phyloP scores from a whole-genome alignment of 257 asterid species.

The Petunia axillaris region DNA sequence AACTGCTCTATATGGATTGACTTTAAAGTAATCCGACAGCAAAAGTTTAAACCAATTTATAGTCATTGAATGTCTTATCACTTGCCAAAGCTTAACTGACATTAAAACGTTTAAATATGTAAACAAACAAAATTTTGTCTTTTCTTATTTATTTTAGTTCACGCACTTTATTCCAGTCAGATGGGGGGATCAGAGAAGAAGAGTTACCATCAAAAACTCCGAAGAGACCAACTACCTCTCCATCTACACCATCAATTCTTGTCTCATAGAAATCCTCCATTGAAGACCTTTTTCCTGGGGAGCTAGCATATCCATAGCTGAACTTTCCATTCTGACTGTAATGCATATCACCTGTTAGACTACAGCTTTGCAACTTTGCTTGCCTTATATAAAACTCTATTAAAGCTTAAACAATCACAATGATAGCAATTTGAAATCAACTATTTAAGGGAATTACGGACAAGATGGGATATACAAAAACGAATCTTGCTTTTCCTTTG shows the following conservation, averaged over 20 bases:
- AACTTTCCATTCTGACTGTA: constrained; percentile 92
- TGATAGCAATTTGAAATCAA: constrained; percentile 23
- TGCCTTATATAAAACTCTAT: not conserved
- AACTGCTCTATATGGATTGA: not conserved
- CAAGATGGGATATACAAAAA: not conserved
- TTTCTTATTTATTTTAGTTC: constrained; percentile 1
- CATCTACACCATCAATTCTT: constrained; percentile 96
- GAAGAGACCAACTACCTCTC: constrained; percentile 93
- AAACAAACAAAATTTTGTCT: not conserved
- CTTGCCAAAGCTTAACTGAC: not conserved
- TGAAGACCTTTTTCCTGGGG: constrained; percentile 94
- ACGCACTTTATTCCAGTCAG: constrained; percentile 5
- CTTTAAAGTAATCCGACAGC: not conserved
- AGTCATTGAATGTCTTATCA: not conserved
- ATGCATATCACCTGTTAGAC: constrained; percentile 28
- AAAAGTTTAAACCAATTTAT: not conserved
- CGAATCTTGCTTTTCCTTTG: too few relatives aligned
- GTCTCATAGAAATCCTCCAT: constrained; percentile 99
- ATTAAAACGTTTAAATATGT: not conserved
- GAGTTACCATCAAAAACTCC: constrained; percentile 92
- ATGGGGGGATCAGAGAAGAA: constrained; percentile 26
- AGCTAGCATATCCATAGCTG: constrained; percentile 97
- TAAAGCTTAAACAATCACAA: constrained; percentile 14
- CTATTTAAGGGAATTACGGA: not conserved
- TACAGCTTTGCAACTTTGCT: not conserved